Percentiles rank a stretch among this genome's conserved stretches.
phyloP scores from a whole-genome alignment of 768 basidiomycete genomes.

The Boletus sensibilis region DNA sequence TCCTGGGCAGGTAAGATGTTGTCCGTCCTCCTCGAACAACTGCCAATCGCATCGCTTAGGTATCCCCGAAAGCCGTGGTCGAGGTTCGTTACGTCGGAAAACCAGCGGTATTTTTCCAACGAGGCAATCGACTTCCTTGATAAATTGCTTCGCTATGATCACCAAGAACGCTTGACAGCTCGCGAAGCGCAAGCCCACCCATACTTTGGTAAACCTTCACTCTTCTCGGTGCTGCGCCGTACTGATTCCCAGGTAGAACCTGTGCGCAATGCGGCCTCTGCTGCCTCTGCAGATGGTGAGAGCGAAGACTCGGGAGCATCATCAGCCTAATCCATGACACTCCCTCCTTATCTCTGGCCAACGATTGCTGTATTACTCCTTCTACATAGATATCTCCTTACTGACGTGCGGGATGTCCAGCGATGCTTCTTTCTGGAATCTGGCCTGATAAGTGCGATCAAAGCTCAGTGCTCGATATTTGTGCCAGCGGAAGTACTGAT shows the following conservation, averaged over 20 bases:
- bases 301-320: constrained; percentile 49
- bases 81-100: constrained; percentile 91
- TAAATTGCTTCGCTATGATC: constrained; percentile 93
- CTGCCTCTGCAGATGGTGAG: constrained; percentile 54
- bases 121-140: constrained; percentile 97
- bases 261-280: constrained; percentile 50
- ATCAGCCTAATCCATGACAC: constrained; percentile 30
- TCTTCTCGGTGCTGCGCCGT: constrained; percentile 11
- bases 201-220: constrained; percentile 72
- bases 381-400: constrained; percentile 33
- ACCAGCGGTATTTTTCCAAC: constrained; percentile 94
- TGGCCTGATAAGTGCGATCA: constrained; percentile 20
- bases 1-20: constrained; percentile 70
- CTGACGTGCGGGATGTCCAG: constrained; percentile 24
- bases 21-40: constrained; percentile 7
- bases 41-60: constrained; percentile 36
- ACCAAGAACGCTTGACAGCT: constrained; percentile 94
- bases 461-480: constrained; percentile 13
- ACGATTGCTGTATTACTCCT: constrained; percentile 34
- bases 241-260: constrained; percentile 51
- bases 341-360: constrained; percentile 26
- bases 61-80: constrained; percentile 96
- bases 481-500: background rate
- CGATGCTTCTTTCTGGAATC: constrained; percentile 14
- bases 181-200: constrained; percentile 88